Evolutionary conservation across 2,329 filamentous ascomycete genomes (phyloP), one percentile per base, ranked within the genome.

Genomic region (Cercospora nicotianae): DNA sequence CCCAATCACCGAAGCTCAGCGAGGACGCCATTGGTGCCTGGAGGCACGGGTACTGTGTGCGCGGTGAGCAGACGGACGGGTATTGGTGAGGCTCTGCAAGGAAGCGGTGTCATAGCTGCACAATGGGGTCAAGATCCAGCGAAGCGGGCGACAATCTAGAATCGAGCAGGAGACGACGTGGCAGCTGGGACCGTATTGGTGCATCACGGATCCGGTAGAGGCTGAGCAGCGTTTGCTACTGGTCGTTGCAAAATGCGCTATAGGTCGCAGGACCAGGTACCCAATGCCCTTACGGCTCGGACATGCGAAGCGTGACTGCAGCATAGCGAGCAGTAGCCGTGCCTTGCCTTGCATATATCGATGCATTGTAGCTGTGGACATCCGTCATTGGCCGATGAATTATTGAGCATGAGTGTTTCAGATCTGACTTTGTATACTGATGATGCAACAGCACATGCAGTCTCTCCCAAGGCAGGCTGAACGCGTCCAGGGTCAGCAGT

Each of bases 381-480:
- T 39, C 66, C 10, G 26, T 51, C 28, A 64, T 64, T 64, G 62
- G 61, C 18, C 26, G 42, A 8, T 67, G 16, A 48, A 33, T 16
- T n/a, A 26, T 31, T 30, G 60, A 62, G 45, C 12, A 26, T 62
- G 60, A 13, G 60, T 61, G 67, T 66, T 66, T 60, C 67, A 60
- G 20, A 67, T 67, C 55, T 64, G 64, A 65, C n/a, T 67, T 65
- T 59, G 42, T 48, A 23, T 23, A 12, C 42, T 23, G 42, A 23
- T 48, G 36, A 42, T 42, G 36, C 36, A 42, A 42, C 36, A n/a
- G 36, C 42, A 36, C 12, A 36, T 5, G 31, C 3, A 12, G 10
- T 12, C 10, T 33, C 31, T 13, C 4, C 31, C 10, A 10, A 33
- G 31, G 10, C 31, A 33, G 31, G 31, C 31, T 33, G 31, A 33